phyloP scores from a whole-genome alignment of 106 monocot species.

The Platanthera zijinensis region DNA sequence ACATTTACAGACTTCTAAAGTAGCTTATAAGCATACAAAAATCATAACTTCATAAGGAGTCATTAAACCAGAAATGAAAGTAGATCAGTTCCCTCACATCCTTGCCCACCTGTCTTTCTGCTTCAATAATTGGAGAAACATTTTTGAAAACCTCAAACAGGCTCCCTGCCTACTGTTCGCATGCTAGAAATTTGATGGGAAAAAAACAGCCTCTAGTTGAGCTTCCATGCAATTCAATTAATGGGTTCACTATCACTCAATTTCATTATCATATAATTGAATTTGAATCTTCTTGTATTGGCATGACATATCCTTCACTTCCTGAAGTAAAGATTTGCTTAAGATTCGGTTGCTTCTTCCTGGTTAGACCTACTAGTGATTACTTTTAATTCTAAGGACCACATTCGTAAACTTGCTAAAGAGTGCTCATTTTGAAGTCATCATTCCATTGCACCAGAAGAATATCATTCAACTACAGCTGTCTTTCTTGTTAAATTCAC shows the following conservation, averaged over 20 bases:
- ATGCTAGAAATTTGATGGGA: background rate
- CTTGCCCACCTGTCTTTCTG: background rate
- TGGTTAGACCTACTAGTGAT: background rate
- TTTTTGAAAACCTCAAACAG: background rate
- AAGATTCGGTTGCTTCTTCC: background rate
- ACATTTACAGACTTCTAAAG: too few relatives aligned
- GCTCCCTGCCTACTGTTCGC: background rate
- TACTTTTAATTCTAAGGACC: background rate
- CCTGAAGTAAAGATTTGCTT: background rate
- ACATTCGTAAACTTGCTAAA: background rate
- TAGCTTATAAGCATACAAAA: too few relatives aligned
- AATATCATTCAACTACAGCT: background rate
- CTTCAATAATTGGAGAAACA: background rate
- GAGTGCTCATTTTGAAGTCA: background rate
- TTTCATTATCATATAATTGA: background rate
- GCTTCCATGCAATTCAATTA: background rate
- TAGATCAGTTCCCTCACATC: too few relatives aligned
- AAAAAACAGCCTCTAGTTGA: background rate
- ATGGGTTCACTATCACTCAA: background rate
- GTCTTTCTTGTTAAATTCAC: constrained; percentile 1
- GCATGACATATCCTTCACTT: background rate
- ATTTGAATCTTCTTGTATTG: background rate
- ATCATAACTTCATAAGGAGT: too few relatives aligned
- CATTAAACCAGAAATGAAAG: too few relatives aligned
- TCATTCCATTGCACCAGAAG: background rate